These are phyloP conservation scores for Schoenoplectus triqueter DNA, from an alignment of 202 grass and related monocot genomes.

Conservation along the genomic window DNA sequence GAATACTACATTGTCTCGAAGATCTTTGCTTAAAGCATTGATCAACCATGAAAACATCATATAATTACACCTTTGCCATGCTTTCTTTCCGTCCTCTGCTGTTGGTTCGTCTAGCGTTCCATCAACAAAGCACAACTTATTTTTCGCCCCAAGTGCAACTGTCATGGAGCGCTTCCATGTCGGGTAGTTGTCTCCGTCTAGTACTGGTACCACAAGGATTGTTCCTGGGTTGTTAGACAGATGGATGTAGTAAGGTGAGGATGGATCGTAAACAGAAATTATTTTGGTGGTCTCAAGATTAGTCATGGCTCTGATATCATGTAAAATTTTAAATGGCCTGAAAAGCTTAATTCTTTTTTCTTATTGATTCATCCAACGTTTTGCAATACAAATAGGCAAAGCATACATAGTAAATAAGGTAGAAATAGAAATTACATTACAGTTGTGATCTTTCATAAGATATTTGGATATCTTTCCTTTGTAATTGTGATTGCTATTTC, in stretches of 20 bases:
- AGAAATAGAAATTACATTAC: too few species aligned
- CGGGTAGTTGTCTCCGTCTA: background rate
- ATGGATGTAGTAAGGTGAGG: constrained; percentile 21
- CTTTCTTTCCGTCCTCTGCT: background rate
- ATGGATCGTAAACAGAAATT: background rate
- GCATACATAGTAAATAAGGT: too few species aligned
- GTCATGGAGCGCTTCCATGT: background rate
- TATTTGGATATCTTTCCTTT: too few species aligned
- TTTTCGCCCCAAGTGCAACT: background rate
- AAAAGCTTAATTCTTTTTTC: too few species aligned
- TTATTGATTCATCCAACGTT: too few species aligned
- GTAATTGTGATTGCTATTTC: too few species aligned
- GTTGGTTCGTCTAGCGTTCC: background rate
- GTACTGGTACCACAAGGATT: background rate
- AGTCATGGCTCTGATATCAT: too few species aligned
- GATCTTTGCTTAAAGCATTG: constrained; percentile 18
- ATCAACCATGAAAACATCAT: constrained; percentile 14
- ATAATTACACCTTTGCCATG: background rate
- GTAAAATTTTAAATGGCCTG: too few species aligned
- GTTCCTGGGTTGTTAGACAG: background rate
- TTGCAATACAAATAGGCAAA: too few species aligned
- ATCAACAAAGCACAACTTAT: background rate
- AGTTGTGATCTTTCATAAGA: too few species aligned
- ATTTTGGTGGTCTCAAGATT: too few species aligned
- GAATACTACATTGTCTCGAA: background rate